phyloP scores from a whole-genome alignment of 768 basidiomycete species.

The Astraeus odoratus region DNA sequence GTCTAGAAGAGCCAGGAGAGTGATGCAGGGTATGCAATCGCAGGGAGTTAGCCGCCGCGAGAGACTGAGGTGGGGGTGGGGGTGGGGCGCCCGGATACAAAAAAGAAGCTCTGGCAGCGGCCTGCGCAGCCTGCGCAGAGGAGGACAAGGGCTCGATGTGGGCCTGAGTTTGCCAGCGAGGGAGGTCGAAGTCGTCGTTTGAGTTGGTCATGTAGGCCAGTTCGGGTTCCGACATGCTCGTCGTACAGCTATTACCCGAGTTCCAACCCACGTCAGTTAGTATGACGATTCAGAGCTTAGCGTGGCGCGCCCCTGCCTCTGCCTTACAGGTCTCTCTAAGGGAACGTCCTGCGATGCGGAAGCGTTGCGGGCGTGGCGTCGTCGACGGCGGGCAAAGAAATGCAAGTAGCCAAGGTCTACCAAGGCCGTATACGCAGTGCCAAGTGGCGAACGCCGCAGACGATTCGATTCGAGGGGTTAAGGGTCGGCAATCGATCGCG shows the following conservation, averaged over 20 bases:
- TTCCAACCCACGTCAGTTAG: too few relatives aligned
- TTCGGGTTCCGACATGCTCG: conserved; percentile 67
- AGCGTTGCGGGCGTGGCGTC: too few relatives aligned
- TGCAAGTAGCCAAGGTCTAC: conserved; percentile 11
- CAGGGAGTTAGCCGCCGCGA: conserved; percentile 33
- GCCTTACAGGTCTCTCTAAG: too few relatives aligned
- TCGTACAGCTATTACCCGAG: background rate
- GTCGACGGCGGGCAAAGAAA: conserved; percentile 7
- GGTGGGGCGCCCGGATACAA: conserved; percentile 36
- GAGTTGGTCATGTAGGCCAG: conserved; percentile 66
- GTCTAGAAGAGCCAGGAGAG: conserved; percentile 37
- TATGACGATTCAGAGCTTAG: too few relatives aligned
- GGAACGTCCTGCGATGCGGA: too few relatives aligned
- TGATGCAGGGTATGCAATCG: conserved; percentile 48
- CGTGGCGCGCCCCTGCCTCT: too few relatives aligned
- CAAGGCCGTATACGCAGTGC: conserved; percentile 6
- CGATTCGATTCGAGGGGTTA: conserved; percentile 16
- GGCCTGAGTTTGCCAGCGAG: conserved; percentile 47
- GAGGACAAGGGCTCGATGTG: conserved; percentile 44
- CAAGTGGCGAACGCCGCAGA: conserved; percentile 12
- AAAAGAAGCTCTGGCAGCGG: conserved; percentile 44
- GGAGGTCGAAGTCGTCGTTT: conserved; percentile 77
- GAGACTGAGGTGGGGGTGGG: conserved; percentile 40
- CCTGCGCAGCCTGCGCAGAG: conserved; percentile 53
- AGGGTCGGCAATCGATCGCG: conserved; percentile 25